phyloP scores from a whole-genome alignment of 495 filamentous ascomycete genomes.

The Aspergillus hancockii region DNA sequence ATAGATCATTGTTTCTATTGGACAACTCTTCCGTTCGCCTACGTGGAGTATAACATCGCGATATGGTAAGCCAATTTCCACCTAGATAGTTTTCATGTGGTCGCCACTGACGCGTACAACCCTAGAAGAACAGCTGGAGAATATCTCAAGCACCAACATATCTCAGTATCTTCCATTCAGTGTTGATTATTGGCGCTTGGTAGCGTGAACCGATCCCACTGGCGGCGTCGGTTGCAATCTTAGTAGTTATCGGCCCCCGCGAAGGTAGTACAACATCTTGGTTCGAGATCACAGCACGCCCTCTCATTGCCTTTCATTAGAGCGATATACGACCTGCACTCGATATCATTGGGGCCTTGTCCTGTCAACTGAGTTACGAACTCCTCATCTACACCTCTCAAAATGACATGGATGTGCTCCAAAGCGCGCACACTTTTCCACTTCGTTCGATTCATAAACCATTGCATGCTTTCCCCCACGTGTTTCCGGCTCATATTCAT shows the following conservation, averaged over 20 bases:
- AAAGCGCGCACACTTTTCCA: slow-evolving; percentile 10
- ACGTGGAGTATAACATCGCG: no score
- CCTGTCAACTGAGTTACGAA: slow-evolving; percentile 2
- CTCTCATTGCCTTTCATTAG: not conserved
- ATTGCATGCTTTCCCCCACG: not conserved
- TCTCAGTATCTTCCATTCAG: no score
- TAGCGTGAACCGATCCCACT: not conserved
- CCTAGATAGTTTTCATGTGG: not conserved
- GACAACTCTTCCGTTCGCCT: no score
- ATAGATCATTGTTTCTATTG: no score
- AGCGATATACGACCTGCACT: not conserved
- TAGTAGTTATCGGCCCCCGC: not conserved
- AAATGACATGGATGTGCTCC: slow-evolving; percentile 8
- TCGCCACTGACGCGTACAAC: not conserved
- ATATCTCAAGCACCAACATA: not conserved
- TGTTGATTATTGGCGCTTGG: no score
- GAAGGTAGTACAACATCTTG: not conserved
- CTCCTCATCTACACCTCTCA: slow-evolving; percentile 4
- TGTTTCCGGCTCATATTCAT: not conserved
- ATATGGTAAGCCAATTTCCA: no score
- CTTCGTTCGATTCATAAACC: slow-evolving; percentile 2
- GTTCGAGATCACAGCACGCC: not conserved
- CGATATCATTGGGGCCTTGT: not conserved
- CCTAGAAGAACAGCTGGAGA: not conserved
- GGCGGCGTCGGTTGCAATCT: not conserved